Conservation (phyloP, 192 early-diverging fungal genomes). For the Coemansia aciculifera region DNA sequence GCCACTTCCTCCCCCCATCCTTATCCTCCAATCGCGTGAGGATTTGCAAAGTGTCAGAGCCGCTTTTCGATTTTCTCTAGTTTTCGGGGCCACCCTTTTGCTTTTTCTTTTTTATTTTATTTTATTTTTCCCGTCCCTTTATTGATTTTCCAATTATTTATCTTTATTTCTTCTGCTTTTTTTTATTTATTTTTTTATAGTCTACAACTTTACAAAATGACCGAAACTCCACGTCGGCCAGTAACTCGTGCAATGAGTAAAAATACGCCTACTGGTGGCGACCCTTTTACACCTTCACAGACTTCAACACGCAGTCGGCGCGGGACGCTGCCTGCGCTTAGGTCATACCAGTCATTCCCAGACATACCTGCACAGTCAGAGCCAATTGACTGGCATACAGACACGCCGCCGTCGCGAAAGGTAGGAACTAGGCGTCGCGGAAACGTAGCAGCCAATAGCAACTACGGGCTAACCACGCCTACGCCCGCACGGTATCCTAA, state of each 20-base stretch:
- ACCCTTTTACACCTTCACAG: background rate
- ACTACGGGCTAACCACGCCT: constrained; percentile 11
- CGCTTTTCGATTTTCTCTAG: constrained; percentile 8
- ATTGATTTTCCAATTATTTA: constrained; percentile 18
- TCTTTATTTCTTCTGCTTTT: constrained; percentile 1
- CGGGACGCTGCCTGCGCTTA: constrained; percentile 12
- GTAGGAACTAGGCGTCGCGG: background rate
- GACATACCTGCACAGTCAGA: constrained; percentile 13
- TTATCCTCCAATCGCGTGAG: constrained; percentile 8
- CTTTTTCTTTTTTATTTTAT: background rate
- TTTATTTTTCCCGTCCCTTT: background rate
- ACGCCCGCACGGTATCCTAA: background rate
- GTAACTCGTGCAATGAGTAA: constrained; percentile 23
- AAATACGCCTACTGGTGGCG: constrained; percentile 11
- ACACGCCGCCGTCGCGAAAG: background rate
- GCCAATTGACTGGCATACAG: constrained; percentile 10
- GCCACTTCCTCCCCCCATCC: background rate
- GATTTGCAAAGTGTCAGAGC: background rate
- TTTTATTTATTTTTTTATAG: constrained; percentile 2
- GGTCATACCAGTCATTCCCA: constrained; percentile 44
- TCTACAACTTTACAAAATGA: constrained; percentile 10
- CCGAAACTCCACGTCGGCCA: constrained; percentile 37
- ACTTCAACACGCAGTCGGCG: constrained; percentile 8
- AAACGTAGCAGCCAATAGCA: background rate
- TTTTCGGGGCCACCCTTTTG: constrained; percentile 3